phyloP scores from a whole-genome alignment of 345 rosid species.

The Eutrema japonicum region DNA sequence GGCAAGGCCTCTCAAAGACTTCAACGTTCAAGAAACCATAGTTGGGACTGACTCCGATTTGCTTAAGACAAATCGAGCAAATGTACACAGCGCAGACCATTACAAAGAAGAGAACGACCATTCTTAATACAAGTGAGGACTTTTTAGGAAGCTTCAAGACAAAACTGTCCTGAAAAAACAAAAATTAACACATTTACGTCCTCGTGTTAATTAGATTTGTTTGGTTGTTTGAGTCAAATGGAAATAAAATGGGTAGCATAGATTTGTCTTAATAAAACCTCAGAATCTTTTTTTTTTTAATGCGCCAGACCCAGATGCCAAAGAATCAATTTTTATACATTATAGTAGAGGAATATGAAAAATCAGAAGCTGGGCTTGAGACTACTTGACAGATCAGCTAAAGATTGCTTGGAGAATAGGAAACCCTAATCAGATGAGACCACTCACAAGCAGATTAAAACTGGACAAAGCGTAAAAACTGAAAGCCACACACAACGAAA shows the following conservation, averaged over 20 bases:
- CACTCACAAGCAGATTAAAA: slow-evolving; percentile 30
- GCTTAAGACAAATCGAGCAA: slow-evolving; percentile 78
- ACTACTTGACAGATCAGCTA: slow-evolving; percentile 24
- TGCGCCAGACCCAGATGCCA: slow-evolving; percentile 8
- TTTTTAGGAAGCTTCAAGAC: slow-evolving; percentile 73
- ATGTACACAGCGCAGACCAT: slow-evolving; percentile 82
- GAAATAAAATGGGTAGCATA: neutral
- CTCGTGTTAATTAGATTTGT: neutral
- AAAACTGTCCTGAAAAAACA: slow-evolving; percentile 60
- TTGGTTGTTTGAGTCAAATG: slow-evolving; percentile 8
- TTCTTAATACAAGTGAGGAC: slow-evolving; percentile 73
- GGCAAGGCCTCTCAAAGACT: slow-evolving; percentile 66
- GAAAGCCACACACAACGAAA: slow-evolving; percentile 2
- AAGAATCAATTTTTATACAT: slow-evolving; percentile 20
- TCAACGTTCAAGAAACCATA: slow-evolving; percentile 54
- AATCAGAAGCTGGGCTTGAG: neutral
- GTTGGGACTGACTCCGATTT: slow-evolving; percentile 57
- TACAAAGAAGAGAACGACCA: slow-evolving; percentile 73
- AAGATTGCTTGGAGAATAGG: neutral
- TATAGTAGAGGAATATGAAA: neutral
- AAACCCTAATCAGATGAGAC: slow-evolving; percentile 41
- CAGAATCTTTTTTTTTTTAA: neutral
- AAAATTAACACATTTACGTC: slow-evolving; percentile 3
- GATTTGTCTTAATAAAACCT: slow-evolving; percentile 2
- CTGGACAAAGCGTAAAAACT: neutral